phyloP scores from a whole-genome alignment of 2,329 filamentous ascomycete genomes.

The Epichloe hybrida region DNA sequence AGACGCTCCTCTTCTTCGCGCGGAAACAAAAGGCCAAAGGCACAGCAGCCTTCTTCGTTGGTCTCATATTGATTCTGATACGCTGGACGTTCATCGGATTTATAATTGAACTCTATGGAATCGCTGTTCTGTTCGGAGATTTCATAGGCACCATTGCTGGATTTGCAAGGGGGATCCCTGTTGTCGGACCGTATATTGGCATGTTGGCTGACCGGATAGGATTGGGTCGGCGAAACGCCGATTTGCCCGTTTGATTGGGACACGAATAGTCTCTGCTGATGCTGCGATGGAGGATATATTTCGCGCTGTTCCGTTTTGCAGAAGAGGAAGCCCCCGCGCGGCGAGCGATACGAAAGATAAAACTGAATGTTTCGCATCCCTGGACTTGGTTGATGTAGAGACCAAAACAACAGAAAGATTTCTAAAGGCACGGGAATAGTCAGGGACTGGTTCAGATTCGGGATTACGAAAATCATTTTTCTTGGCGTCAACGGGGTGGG shows the following conservation, averaged over 20 bases:
- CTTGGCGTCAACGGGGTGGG: not conserved
- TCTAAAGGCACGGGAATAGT: not conserved
- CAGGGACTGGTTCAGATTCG: not conserved
- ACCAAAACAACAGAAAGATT: not conserved
- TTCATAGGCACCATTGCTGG: slow-evolving; percentile 86
- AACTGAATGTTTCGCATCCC: not conserved
- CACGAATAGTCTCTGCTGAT: not conserved
- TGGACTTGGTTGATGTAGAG: not conserved
- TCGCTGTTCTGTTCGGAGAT: slow-evolving; percentile 87
- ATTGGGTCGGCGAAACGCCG: slow-evolving; percentile 56
- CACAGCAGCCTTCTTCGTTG: slow-evolving; percentile 73
- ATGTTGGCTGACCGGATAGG: slow-evolving; percentile 57
- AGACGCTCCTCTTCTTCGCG: slow-evolving; percentile 89
- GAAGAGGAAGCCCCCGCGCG: not conserved
- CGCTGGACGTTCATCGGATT: slow-evolving; percentile 90
- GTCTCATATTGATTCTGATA: slow-evolving; percentile 73
- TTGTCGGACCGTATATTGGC: slow-evolving; percentile 79
- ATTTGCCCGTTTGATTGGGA: slow-evolving; percentile 55
- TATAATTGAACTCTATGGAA: slow-evolving; percentile 79
- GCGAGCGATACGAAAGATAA: not conserved
- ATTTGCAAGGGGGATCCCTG: slow-evolving; percentile 67
- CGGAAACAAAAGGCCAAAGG: slow-evolving; percentile 86
- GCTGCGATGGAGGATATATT: not conserved
- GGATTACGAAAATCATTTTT: not conserved
- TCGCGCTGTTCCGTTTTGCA: not conserved